Base-by-base conservation (phyloP, 768 basidiomycete genomes). In the Sarcomyxa edulis region DNA sequence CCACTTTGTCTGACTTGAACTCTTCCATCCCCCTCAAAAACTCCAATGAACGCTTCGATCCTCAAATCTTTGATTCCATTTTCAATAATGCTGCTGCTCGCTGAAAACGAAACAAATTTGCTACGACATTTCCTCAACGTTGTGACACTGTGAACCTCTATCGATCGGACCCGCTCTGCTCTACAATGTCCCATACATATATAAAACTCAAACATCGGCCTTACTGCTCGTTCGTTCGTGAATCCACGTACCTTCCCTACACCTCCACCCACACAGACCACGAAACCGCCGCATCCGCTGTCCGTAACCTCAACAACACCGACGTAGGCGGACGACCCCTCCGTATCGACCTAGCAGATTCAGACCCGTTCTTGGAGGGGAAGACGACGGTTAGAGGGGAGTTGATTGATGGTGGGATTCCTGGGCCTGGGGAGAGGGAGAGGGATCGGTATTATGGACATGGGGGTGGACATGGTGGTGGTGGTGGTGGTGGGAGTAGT, bases 261-360 rank as follows among this genome's bases (percentile, higher is more conserved):
- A 37, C 47, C 38, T 36, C 32, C 32, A 26, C 37, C 39, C 37
- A 46, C 38, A 48, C 60, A 87, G 96, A 99, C 62, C 89, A 95
- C 59, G 94, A 96, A 62, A 98, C 96, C 16, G 96, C 96, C 6
- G 62, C 78, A 18, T 95, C 92, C 35, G 96, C 96, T 33, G 91
- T 99, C 11, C 83, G 96, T 52, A 99, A 98, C 55, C 76, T 99
- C 34, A 92, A 96, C 61, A 90, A 88, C 44, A 79, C 79, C 35
- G 90, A 92, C 49, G 87, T 97, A 22, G 91, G 88, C 40, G 96
- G 96, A 3, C 80, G 96, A 7, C 85, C 88, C 2, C 71, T 99
- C 30, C 82, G 94, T 34, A 94, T 99, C 51, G 95, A 98, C 58
- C 74, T 95, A 24, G 91, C 93, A 32, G 89, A 94, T 55, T 91